Evolutionary conservation across 306 rosid genomes (phyloP).

Genomic region (Dalbergia cultrata): DNA sequence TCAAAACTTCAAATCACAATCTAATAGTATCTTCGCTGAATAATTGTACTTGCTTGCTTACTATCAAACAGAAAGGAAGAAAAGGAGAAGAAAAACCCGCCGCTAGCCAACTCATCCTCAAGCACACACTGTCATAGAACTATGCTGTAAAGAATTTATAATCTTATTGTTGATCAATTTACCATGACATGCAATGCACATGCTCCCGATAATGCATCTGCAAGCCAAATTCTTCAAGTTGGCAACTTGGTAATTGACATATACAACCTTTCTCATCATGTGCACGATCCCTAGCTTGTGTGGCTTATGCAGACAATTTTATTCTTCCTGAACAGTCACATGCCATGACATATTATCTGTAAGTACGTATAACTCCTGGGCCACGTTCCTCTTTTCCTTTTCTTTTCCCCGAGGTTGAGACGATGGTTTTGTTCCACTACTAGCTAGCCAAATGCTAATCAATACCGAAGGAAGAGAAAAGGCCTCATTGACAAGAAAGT

Average conservation of each 20-base stretch:
- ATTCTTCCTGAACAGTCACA: constrained; percentile 33
- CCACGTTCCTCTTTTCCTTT: not conserved
- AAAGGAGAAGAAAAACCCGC: too few relatives aligned
- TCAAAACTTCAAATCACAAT: too few relatives aligned
- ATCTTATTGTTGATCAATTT: not conserved
- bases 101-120: too few relatives aligned
- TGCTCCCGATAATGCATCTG: not conserved
- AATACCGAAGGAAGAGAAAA: not conserved
- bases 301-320: constrained; percentile 2
- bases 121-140: not conserved
- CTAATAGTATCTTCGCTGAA: not conserved
- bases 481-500: constrained; percentile 9
- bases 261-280: constrained; percentile 6
- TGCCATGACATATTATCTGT: not conserved
- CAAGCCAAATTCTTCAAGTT: constrained; percentile 19
- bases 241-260: constrained; percentile 35
- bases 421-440: constrained; percentile 7
- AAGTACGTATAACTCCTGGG: not conserved
- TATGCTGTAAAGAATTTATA: not conserved
- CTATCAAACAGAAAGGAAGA: not conserved
- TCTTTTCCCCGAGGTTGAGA: not conserved
- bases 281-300: not conserved
- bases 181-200: not conserved
- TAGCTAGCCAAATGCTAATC: not conserved
- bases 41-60: not conserved